Evolutionary conservation across 495 filamentous ascomycete species (phyloP), one percentile per base, ranked within the genome.

Genomic region (Penicillium crystallinum): DNA sequence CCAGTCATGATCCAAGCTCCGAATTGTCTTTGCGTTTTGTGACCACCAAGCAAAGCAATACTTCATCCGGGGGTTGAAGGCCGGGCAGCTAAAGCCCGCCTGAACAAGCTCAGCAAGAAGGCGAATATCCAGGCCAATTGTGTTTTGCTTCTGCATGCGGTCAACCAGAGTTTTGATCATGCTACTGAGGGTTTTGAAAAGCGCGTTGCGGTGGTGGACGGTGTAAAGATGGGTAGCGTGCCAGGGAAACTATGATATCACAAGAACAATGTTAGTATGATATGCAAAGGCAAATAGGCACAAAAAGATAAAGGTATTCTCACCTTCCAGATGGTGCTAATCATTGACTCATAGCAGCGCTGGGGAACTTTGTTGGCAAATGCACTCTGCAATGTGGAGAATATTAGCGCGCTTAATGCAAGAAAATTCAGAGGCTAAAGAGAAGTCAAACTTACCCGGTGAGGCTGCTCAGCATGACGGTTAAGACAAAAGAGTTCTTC

Each of bases 251-350:
- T 83, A 42, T 18, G 35, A 47, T 10, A 42, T 45, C 23, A 41
- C 41, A 34, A 12, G 46, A 57, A 29, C 47, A 4, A 36, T 50
- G 45, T 49, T 8, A 50, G 33, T 3, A 44, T 6, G 22, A 15
- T 31, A 49, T 21, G 7, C 1, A 41, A 22, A 14, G 14, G 21
- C 15, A 45, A 52, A 52, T 10, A 29, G 4, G 18, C 8, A 34
- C 1, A 7, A 27, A 36, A 4, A 17, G 17, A 44, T 3, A 37
- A 30, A 41, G 25, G 23, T 34, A 4, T 30, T 23, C 62, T 50
- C 56, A 85, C 74, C 74, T 91, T 93, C 59, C 79, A 78, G 44
- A 93, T 69, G 0, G 83, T 88, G 55, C 81, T 87, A 55, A 90
- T 87, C 61, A 88, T 76, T 34, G 77, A 84, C 70, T 93, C 89